Evolutionary conservation across 805 yeast genomes (phyloP), one percentile per base, ranked within the genome.

Genomic region (Scheffersomyces coipomensis): DNA sequence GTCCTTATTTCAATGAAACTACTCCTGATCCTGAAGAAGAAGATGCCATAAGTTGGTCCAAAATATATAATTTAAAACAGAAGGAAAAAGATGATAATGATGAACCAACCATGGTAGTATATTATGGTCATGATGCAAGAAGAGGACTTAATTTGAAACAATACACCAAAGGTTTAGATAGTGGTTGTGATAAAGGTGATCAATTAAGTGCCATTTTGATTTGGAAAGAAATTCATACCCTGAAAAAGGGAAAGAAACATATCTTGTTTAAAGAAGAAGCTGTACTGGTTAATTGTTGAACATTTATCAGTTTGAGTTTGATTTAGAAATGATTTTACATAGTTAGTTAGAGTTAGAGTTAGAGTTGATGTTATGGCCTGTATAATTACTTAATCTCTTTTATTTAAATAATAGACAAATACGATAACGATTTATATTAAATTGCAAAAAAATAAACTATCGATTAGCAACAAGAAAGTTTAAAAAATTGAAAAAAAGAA

Each of bases 71-170:
- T 46, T 47, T 55, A 31, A 66, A 67, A 42, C 79, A 73, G 47
- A 57, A 60, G 37, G 47, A 56, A 44, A n/a, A 49, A 50, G 25
- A 58, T 62, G 29, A 60, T 53, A 39, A 48, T 42, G 30, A 61
- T 57, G 45, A 64, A 48, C 55, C 60, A 49, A 34, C 66, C 37
- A 30, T 37, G 13, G 66, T 73, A 17, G 88, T 87, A 3, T 79
- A 78, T 51, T 90, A 90, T 56, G 98, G 97, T 1, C 98, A 90
- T 55, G 95, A 88, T 55, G 95, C 97, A 3, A 70, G 79, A 39
- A 67, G 82, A 39, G 96, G 97, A 1, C 73, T 89, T 35, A 79
- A 76, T 39, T 46, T 82, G 35, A 75, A 75, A 47, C 74, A 76
- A 44, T 88, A 71, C 58, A 71, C 96, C 3, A 79, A 77, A 51